phyloP scores from a whole-genome alignment of 768 basidiomycete species.

The Hericium alpestre region DNA sequence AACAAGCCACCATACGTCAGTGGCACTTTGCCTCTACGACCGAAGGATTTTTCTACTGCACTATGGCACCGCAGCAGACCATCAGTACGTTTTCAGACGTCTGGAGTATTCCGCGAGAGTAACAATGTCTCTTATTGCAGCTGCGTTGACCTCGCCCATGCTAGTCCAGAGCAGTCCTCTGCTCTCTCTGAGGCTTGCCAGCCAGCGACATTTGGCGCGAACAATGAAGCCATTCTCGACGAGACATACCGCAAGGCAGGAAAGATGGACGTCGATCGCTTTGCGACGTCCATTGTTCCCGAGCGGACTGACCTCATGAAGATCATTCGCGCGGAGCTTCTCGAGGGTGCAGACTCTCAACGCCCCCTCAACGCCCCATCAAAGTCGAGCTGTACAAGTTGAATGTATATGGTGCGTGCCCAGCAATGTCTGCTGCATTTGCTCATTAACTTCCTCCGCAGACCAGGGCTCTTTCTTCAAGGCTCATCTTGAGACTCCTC shows the following conservation, averaged over 20 bases:
- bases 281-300: background rate
- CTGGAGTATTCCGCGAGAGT: no score
- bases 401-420: slow-evolving; percentile 2
- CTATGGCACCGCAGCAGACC: no score
- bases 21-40: no score
- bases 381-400: slow-evolving; percentile 2
- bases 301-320: slow-evolving; percentile 3
- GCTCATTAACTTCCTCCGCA: background rate
- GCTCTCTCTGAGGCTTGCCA: background rate
- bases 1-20: no score
- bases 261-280: background rate
- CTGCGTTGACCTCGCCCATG: no score
- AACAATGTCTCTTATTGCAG: no score
- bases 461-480: slow-evolving; percentile 27
- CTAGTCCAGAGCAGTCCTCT: no score
- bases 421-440: background rate
- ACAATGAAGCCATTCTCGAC: background rate
- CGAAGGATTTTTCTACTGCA: no score
- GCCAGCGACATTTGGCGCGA: background rate
- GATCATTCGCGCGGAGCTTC: background rate
- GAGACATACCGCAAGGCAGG: slow-evolving; percentile 1
- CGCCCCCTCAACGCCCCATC: background rate
- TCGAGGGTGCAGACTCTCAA: background rate
- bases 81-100: no score
- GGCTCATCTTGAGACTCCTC: slow-evolving; percentile 36